phyloP scores from a whole-genome alignment of 148 eudicot genomes.

The Agrostemma githago region DNA sequence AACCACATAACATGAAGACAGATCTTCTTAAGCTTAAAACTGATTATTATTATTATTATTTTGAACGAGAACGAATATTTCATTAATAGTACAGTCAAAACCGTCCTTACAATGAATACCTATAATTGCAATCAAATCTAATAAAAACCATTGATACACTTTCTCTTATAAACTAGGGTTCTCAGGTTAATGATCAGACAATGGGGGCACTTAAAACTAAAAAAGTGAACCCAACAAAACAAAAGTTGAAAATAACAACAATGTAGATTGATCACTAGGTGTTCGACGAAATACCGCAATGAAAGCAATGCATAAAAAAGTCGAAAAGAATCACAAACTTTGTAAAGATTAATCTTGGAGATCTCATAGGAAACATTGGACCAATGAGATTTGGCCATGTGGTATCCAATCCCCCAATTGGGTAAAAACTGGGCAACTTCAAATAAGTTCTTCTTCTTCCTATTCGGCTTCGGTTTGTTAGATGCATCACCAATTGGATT shows the following conservation, averaged over 20 bases:
- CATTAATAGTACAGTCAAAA: too few species aligned
- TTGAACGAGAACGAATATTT: too few species aligned
- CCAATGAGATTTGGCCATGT: constrained; percentile 90
- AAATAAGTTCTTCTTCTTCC: constrained; percentile 83
- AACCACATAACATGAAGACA: too few species aligned
- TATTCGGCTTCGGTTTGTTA: constrained; percentile 25
- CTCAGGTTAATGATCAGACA: too few species aligned
- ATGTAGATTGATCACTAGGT: constrained; percentile 13
- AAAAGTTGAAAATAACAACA: not conserved
- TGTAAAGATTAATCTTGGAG: constrained; percentile 89
- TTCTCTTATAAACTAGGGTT: too few species aligned
- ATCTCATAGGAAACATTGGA: constrained; percentile 69
- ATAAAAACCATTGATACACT: too few species aligned
- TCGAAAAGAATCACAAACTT: constrained; percentile 28
- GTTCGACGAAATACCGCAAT: constrained; percentile 26
- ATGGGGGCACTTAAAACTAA: not conserved
- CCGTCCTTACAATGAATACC: too few species aligned
- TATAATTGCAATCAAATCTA: too few species aligned
- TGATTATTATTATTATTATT: too few species aligned
- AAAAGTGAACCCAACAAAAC: constrained; percentile 10
- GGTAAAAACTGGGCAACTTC: constrained; percentile 84
- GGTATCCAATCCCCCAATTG: constrained; percentile 91
- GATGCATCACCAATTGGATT: constrained; percentile 25
- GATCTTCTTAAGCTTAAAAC: too few species aligned
- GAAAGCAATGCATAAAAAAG: not conserved